Evolutionary conservation across 2,329 filamentous ascomycete species (phyloP), one percentile per base, ranked within the genome.

Genomic region (Karstenula rhodostoma): DNA sequence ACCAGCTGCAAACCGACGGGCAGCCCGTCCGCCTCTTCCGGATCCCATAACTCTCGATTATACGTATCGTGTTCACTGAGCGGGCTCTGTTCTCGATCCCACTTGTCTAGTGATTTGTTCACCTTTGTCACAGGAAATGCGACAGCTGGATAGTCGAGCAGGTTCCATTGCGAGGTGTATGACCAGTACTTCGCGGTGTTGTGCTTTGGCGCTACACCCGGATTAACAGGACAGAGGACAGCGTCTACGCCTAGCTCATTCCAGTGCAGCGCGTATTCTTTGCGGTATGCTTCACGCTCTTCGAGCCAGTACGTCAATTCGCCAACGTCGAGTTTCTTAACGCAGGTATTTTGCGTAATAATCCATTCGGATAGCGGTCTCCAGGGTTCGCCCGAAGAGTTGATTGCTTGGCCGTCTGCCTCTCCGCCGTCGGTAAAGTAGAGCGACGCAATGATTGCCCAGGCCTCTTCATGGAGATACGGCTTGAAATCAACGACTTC

Each of bases 81-180:
- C 0, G 77, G 70, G 60, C 67, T 52, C 4, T 51, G 58, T 56
- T 65, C 47, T 61, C 80, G 81, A 0, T 64, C 72, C 43, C 70
- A 75, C 25, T 61, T 61, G 65, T 86, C 84, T 15, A 76, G 67
- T 0, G 67, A 67, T 1, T 78, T 78, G 56, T 84, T 79, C 1
- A 82, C 80, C 50, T 68, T 72, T 3, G 60, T 69, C 1, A 77
- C 86, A 0, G 89, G 89, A 69, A 91, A 89, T 0, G 87, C 82
- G 2, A 85, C 73, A 10, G 82, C 84, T 0, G 89, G 87, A 72
- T 90, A 90, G 72, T 92, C 88, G 1, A 91, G 81, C 44, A 91
- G 67, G 70, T 91, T 92, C 87, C 88, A 91, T 62, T 88, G 84
- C 0, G 83, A 79, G 0, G 87, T 90, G 66, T 91, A 92, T 1